Conservation (phyloP, 352 stramenopile species). For the Phytopythium helicoides region DNA sequence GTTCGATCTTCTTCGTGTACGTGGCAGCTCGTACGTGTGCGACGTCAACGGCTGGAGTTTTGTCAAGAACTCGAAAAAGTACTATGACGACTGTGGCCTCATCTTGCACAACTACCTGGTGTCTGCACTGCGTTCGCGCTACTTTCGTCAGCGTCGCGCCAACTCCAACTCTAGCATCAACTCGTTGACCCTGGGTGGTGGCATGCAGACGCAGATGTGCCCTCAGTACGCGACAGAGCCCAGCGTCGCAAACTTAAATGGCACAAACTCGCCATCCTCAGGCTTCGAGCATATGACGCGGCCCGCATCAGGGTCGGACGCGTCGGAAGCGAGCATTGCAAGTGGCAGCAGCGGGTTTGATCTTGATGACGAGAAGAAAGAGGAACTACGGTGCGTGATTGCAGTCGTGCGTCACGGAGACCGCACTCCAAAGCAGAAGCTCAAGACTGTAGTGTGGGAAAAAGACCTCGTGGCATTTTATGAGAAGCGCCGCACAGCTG, state of each 20-base stretch:
- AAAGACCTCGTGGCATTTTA: constrained; percentile 85
- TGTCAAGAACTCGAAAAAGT: constrained; percentile 98
- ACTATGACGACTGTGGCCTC: constrained; percentile 98
- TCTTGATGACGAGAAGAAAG: constrained; percentile 76
- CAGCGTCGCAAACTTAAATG: constrained; percentile 17
- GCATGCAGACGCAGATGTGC: constrained; percentile 54
- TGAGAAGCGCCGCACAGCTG: constrained; percentile 56
- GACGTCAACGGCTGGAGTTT: constrained; percentile 99
- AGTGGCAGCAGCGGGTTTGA: constrained; percentile 44
- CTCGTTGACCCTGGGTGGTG: constrained; percentile 19
- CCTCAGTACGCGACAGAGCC: constrained; percentile 76
- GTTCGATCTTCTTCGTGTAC: constrained; percentile 97
- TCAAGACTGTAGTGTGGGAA: constrained; percentile 93
- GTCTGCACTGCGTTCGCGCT: constrained; percentile 70
- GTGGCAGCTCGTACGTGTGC: constrained; percentile 95
- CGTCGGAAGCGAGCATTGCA: constrained; percentile 65
- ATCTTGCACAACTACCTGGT: constrained; percentile 93
- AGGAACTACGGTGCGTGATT: constrained; percentile 99
- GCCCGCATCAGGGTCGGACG: constrained; percentile 62
- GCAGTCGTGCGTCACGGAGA: constrained; percentile 98
- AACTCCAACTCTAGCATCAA: constrained; percentile 34
- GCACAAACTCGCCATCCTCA: constrained; percentile 15
- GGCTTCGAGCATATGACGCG: constrained; percentile 32
- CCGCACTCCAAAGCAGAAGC: constrained; percentile 99
- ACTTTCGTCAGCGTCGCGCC: constrained; percentile 70